Base-by-base conservation (phyloP, 2,329 filamentous ascomycete genomes). In the Amauroascus verrucosus region DNA sequence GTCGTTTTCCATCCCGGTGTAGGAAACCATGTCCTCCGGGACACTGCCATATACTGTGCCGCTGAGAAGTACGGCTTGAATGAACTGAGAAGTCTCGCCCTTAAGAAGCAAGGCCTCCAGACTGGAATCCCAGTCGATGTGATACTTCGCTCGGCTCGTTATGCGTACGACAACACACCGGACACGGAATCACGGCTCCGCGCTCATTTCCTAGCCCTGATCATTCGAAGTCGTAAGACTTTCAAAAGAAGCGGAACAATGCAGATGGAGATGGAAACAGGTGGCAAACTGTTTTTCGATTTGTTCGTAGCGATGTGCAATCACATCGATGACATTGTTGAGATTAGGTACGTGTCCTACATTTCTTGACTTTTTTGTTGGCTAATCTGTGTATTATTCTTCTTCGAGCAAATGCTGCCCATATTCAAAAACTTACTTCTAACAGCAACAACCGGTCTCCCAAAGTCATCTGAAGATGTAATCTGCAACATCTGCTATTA, bases 221-320 rank as follows among this genome's bases (percentile, higher is more conserved):
- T 96, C 73, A 95, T 96, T 77, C 85, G 90, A 77, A 91, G 87
- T 79, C 88, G 91, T 72, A 89, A 89, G 78, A 95, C 88, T 66
- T 96, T 97, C 74, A 96, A 95, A 84, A 84, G 86, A 74, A 95
- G 89, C 77, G 90, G 90, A 74, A 96, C 90, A 72, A 95, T 96
- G 89, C 90, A 96, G 80, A 85, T 86, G 76, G 90, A 96, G 77
- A 96, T 97, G 90, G 88, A 95, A 77, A 83, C 83, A 72, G 89
- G 90, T 70, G 89, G 82, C 74, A 90, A 90, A 79, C 79, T 96
- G 75, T 96, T 93, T 80, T 97, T 97, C 76, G 90, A 96, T 79
- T 78, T 97, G 72, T 97, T 96, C 72, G 90, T 96, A 69, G 90
- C 90, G 65, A 87, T 96, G 85, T 95, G 88, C 79, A 96, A 95